Evolutionary conservation across 495 filamentous ascomycete genomes (phyloP), one percentile per base, ranked within the genome.

Genomic region (Glutinoglossum americanum): DNA sequence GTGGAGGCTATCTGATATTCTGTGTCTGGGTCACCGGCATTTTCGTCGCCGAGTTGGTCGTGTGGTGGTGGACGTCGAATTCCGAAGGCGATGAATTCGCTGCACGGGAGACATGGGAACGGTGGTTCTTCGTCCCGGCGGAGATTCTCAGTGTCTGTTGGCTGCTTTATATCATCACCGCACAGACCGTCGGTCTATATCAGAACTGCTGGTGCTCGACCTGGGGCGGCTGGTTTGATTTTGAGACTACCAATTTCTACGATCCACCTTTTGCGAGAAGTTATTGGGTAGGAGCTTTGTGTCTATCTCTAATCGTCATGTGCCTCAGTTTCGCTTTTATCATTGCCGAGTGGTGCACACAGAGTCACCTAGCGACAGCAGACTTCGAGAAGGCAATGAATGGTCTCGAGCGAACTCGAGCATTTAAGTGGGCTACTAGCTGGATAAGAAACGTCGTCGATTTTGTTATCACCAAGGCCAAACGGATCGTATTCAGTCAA

Each of bases 1-100:
- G 69, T 39, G 72, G 73, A 1, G 71, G 70, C 0, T 77, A 76
- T 57, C 57, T 73, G 17, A 61, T 74, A 17, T 77, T 71, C 57
- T 57, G 65, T 3, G 30, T 68, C n/a, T 56, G 71, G 7, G 61
- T 65, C 13, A 45, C 64, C 4, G 55, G 53, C 1, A 59, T 67
- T 11, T 63, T 74, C 33, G 10, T 69, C 7, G 47, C 67, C n/a
- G 69, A 75, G 60, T 60, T 70, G 19, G 11, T 67, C 54, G 62
- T 72, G n/a, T 69, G 73, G 73, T 64, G 61, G 67, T 27, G 26
- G 3, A 55, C 53, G 53, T 33, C 30, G 9, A 33, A 33, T 55
- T 4, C 9, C 53, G 23, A 4, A 30, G 9, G 9, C 35, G 26
- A 33, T 30, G 21, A 19, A 28, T 55, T 19, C 53, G 53, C 53